Conservation (phyloP, 805 yeast genomes). For the Metschnikowia lochheadii region DNA sequence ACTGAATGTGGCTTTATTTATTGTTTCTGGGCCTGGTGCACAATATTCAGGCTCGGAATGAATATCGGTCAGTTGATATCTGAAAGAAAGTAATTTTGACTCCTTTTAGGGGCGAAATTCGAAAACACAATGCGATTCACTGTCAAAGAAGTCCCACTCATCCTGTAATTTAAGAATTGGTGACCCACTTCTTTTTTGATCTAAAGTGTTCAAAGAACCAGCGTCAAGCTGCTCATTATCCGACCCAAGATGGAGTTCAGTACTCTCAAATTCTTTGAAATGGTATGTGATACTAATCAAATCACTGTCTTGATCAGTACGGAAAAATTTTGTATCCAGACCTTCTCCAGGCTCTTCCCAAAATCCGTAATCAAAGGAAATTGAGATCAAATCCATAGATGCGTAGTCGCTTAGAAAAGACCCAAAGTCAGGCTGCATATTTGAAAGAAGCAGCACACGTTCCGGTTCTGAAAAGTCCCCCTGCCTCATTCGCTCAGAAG, state of each 20-base stretch:
- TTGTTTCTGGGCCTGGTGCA: background rate
- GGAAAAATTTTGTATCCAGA: background rate
- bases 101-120: background rate
- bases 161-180: background rate
- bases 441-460: background rate
- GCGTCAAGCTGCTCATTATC: background rate
- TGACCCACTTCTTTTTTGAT: background rate
- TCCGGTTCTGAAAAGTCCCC: background rate
- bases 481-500: background rate
- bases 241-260: background rate
- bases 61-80: background rate
- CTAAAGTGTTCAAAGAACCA: background rate
- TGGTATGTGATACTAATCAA: background rate
- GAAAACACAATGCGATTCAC: background rate
- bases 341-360: background rate
- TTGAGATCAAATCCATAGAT: background rate
- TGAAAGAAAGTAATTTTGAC: background rate
- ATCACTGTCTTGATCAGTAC: background rate
- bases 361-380: background rate
- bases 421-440: background rate
- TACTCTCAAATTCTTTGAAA: background rate
- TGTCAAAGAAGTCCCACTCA: background rate
- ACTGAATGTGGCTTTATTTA: background rate
- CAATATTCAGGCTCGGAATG: background rate
- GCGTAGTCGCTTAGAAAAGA: background rate